A percentile compares a stretch with the other conserved stretches of the same genome.
These are phyloP conservation scores for Papiliotrema fonsecae DNA, from an alignment of 1,284 basidiomycete species.

Conservation along the genomic window DNA sequence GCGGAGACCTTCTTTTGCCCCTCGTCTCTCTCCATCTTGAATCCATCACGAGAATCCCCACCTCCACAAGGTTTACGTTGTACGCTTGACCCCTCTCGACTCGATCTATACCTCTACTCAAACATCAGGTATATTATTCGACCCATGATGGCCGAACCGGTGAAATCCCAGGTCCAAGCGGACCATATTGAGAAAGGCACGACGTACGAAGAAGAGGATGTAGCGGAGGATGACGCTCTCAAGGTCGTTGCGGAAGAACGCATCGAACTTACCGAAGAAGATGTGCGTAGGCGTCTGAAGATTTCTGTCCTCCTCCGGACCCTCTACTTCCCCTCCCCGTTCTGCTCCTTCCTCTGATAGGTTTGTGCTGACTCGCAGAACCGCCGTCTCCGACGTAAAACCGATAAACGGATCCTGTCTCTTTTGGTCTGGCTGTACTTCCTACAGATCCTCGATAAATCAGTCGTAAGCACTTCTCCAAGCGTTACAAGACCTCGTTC, in stretches of 20 bases:
- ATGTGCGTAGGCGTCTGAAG: constrained; percentile 12
- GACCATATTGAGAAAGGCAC: neutral
- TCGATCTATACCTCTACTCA: too few relatives aligned
- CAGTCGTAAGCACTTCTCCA: constrained; percentile 1
- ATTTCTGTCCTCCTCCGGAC: too few relatives aligned
- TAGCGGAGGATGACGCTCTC: neutral
- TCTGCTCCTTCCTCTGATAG: neutral
- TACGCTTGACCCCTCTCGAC: too few relatives aligned
- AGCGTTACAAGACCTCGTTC: neutral
- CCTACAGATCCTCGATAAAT: constrained; percentile 35
- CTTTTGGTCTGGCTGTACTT: constrained; percentile 36
- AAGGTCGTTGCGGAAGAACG: constrained; percentile 15
- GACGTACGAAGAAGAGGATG: neutral
- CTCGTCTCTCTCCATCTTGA: too few relatives aligned
- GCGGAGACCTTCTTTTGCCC: too few relatives aligned
- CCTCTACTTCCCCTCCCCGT: neutral
- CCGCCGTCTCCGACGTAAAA: constrained; percentile 21
- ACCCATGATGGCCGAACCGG: too few relatives aligned
- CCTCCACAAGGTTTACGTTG: too few relatives aligned
- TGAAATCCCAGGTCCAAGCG: too few relatives aligned
- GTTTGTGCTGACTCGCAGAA: constrained; percentile 9
- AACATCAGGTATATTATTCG: too few relatives aligned
- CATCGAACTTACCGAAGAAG: constrained; percentile 16
- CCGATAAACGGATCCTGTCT: constrained; percentile 21
- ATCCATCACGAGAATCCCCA: too few relatives aligned